Base-by-base conservation (phyloP, 495 filamentous ascomycete genomes). In the Tuber calosporum region DNA sequence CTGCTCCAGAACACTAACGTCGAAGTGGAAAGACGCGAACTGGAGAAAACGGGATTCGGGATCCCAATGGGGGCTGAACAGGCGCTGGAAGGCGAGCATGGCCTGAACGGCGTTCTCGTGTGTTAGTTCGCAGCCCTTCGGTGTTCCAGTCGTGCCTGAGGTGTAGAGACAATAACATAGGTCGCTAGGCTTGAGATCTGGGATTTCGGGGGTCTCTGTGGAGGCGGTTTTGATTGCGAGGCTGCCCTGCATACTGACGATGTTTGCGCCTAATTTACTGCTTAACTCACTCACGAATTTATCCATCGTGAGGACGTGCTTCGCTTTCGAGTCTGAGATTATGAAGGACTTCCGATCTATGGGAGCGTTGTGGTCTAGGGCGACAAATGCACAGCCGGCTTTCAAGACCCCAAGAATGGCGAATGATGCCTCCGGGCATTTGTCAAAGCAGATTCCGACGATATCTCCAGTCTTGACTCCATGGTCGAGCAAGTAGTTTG, bases 11-110 rank as follows among this genome's bases (percentile, higher is more conserved):
- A 95, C 91, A 39, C 90, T 92, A 34, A 95, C 92, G 77, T 96
- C 92, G 73, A 96, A 96, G 80, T 94, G 92, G 71, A 93, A 91
- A 1, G 91, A 92, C 9, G 93, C 93, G 79, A 96, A 96, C 81
- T 96, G 92, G 20, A 96, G 84, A 88, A 91, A 95, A 67, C 89
- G 86, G 1, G 92, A 94, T 20, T 87, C 80, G 4, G 82, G 74
- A 74, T 89, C 85, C 92, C 92, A 93, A 74, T 88, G 89, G 1
- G 84, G 87, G 11, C 80, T 71, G 77, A 94, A 93, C 6, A 94
- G 84, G n/a, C 86, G 79, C 74, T 88, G 85, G 81, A 94, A 93
- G 4, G 91, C 87, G 6, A 89, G 84, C 86, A 94, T 91, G 37
- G 90, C 90, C 77, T 94, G 91, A 15, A 93, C 88, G 0, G 87